Percentiles rank a stretch among this genome's conserved stretches.
Conservation (phyloP, 805 yeast species). For the Yamadazyma endophytica region DNA sequence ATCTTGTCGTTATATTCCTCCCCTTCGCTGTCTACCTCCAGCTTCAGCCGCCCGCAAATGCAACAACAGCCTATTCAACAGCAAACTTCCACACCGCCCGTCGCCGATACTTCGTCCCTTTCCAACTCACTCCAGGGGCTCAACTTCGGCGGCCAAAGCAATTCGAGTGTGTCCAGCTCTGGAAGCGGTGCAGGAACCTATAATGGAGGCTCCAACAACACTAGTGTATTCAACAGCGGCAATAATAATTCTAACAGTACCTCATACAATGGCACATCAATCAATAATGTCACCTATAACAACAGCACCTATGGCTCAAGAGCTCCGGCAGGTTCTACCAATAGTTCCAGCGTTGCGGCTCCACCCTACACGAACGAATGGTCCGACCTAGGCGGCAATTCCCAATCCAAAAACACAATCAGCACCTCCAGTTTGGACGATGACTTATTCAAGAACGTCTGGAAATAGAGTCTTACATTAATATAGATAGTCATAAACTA, state of each 20-base stretch:
- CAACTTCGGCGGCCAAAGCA: conserved; percentile 9
- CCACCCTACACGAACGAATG: conserved; percentile 30
- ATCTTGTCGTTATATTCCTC: conserved; percentile 81
- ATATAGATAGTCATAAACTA: too few species aligned
- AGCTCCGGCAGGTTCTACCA: too few species aligned
- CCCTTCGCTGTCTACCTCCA: conserved; percentile 46
- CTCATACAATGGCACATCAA: conserved; percentile 1
- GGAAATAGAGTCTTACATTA: conserved; percentile 36
- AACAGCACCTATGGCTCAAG: too few species aligned
- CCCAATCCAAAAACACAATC: conserved; percentile 7
- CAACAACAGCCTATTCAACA: conserved; percentile 2
- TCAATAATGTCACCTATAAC: not conserved
- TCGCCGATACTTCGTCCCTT: conserved; percentile 11
- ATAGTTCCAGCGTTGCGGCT: too few species aligned
- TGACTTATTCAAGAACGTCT: conserved; percentile 66
- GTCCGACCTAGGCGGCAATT: conserved; percentile 18
- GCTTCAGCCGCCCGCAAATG: conserved; percentile 20
- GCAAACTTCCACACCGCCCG: conserved; percentile 1
- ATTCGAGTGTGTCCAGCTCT: not conserved
- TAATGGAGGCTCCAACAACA: not conserved
- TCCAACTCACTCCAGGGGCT: conserved; percentile 22
- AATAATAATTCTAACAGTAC: conserved; percentile 7
- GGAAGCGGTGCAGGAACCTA: conserved; percentile 3
- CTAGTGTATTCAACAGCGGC: conserved; percentile 3
- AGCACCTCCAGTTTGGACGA: conserved; percentile 40